Evolutionary conservation across 2,329 filamentous ascomycete species (phyloP).

Genomic region (Colletotrichum plurivorum): DNA sequence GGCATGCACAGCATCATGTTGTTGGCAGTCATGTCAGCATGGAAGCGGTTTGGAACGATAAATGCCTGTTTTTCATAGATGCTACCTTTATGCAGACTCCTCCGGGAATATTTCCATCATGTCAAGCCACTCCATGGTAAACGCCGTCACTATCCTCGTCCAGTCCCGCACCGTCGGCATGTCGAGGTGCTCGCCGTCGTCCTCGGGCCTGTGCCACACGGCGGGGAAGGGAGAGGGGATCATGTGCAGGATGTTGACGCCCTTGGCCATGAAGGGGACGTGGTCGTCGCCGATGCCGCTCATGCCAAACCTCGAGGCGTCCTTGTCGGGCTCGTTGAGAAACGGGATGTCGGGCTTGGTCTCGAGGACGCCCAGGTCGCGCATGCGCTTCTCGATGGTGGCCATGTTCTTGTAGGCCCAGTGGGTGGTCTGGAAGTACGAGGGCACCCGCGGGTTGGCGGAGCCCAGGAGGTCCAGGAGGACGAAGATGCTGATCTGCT

Average conservation of each 20-base stretch:
- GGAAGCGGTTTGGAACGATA: no score
- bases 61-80: background rate
- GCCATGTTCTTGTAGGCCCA: constrained; percentile 84
- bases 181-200: constrained; percentile 82
- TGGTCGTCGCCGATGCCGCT: constrained; percentile 78
- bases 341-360: constrained; percentile 59
- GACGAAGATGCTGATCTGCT: constrained; percentile 82
- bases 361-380: constrained; percentile 67
- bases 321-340: constrained; percentile 68
- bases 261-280: constrained; percentile 80
- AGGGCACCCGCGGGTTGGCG: constrained; percentile 72
- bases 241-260: constrained; percentile 82
- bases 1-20: no score
- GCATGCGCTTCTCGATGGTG: constrained; percentile 74
- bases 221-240: constrained; percentile 79
- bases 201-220: constrained; percentile 80
- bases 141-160: constrained; percentile 79
- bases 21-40: no score
- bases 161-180: constrained; percentile 81
- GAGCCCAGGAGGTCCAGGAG: constrained; percentile 81
- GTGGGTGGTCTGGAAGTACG: constrained; percentile 83
- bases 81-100: constrained; percentile 13
- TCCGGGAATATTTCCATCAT: constrained; percentile 60
- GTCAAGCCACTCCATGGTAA: constrained; percentile 86
- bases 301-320: constrained; percentile 49